phyloP scores from a whole-genome alignment of 108 stramenopile species.

The Ochromonas danica region DNA sequence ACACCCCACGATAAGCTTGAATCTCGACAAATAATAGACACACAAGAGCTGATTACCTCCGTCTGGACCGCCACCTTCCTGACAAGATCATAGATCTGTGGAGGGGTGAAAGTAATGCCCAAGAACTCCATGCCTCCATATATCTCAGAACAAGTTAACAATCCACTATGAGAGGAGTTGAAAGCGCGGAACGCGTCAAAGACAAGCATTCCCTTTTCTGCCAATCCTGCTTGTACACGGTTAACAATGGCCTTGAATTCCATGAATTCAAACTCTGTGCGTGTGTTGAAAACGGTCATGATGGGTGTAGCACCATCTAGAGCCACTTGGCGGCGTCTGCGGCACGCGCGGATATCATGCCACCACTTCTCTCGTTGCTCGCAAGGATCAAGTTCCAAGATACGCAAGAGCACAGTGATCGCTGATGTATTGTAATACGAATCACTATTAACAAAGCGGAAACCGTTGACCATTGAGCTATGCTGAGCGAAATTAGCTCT shows the following conservation, averaged over 20 bases:
- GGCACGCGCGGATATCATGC: conserved; percentile 86
- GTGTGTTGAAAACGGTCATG: conserved; percentile 68
- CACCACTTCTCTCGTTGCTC: conserved; percentile 84
- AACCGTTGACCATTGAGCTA: conserved; percentile 81
- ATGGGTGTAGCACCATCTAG: conserved; percentile 79
- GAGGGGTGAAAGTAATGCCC: conserved; percentile 48
- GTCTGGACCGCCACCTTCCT: conserved; percentile 73
- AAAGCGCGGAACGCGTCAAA: conserved; percentile 90
- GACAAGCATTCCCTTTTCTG: conserved; percentile 74
- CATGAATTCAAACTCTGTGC: conserved; percentile 90
- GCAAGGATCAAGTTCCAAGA: conserved; percentile 79
- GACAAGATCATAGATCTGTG: conserved; percentile 75
- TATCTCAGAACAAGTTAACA: conserved; percentile 85
- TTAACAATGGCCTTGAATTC: conserved; percentile 83
- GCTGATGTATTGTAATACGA: conserved; percentile 83
- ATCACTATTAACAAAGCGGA: conserved; percentile 87
- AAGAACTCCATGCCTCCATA: conserved; percentile 92
- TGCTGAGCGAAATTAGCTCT: conserved; percentile 70
- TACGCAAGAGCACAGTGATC: conserved; percentile 79
- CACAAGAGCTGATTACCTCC: conserved; percentile 1
- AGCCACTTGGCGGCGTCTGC: conserved; percentile 84
- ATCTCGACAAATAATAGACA: background rate
- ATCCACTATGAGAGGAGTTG: conserved; percentile 84
- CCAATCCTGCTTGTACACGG: background rate
- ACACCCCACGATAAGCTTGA: background rate